These are phyloP conservation scores for Labyrinthula sp. DNA, from an alignment of 352 stramenopile species.

Conservation along the genomic window DNA sequence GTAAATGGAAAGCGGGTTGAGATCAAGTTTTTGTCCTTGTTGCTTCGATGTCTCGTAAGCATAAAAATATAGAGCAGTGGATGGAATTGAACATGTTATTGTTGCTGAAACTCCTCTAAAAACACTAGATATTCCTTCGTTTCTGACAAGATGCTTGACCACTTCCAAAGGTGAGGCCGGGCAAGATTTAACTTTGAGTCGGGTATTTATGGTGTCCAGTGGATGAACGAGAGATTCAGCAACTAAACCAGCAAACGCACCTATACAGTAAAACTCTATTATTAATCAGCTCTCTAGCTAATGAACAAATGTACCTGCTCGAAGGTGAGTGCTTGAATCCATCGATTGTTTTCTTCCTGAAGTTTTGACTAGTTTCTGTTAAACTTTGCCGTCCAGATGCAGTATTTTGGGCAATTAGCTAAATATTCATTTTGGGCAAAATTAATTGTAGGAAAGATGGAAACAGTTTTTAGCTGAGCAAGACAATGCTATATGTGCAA, in stretches of 20 bases:
- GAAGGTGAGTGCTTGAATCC: too few relatives aligned
- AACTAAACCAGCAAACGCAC: conserved; percentile 17
- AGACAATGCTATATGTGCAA: too few relatives aligned
- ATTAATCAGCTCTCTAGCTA: too few relatives aligned
- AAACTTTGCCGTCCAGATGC: too few relatives aligned
- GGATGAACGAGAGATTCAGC: conserved; percentile 24
- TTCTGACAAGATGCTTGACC: background rate
- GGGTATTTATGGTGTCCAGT: conserved; percentile 23
- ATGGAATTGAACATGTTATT: conserved; percentile 7
- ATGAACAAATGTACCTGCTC: too few relatives aligned
- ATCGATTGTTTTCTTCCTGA: too few relatives aligned
- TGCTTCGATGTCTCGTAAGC: conserved; percentile 12
- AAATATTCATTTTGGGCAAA: too few relatives aligned
- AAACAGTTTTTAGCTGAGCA: too few relatives aligned
- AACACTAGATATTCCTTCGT: conserved; percentile 14
- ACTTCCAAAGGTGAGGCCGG: conserved; percentile 2
- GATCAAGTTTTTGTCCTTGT: conserved; percentile 2
- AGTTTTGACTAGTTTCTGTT: too few relatives aligned
- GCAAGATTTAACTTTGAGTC: conserved; percentile 25
- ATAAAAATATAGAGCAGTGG: conserved; percentile 23
- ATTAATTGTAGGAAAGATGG: too few relatives aligned
- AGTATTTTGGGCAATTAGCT: too few relatives aligned
- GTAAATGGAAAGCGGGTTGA: conserved; percentile 10
- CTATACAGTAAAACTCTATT: too few relatives aligned
- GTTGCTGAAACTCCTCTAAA: conserved; percentile 19